Base-by-base conservation (phyloP, 2,329 filamentous ascomycete species). In the Talaromyces sp. region DNA sequence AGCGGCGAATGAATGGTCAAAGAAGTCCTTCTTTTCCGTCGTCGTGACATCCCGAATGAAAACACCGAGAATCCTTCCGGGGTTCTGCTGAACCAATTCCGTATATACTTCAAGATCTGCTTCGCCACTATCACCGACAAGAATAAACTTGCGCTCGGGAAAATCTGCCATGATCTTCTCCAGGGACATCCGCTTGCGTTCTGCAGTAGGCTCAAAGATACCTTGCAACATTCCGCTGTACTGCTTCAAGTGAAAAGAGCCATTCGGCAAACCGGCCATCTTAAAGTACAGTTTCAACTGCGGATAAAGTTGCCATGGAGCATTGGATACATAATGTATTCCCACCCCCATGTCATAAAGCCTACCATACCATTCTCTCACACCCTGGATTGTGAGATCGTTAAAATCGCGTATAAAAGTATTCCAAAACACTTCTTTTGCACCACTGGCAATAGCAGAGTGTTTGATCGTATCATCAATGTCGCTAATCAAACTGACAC, bases 301-400 rank as follows among this genome's bases (percentile, higher is more conserved):
- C 0, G 95, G 95, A 72, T 92, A 99, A 6, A 99, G 84, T 76
- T 99, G 96, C 96, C 96, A 99, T 0, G 95, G 95, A 60, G 94
- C 96, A 78, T 99, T 99, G n/a, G 95, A 99, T 69, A 97, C 96
- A 76, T 99, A 99, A 75, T 99, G 96, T 61, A 99, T 85, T 71
- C 89, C 87, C 27, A 98, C 94, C 19, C 93, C 93, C 80, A 94
- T 87, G 22, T 88, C 83, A 45, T 90, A 85, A 79, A 99, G 84
- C 22, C 83, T 83, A 40, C 83, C 87, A 74, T 98, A 99, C 94
- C 95, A 98, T 68, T 96, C 92, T 65, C 84, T 86, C 22, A 98
- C 93, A 1, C 95, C 95, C 17, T 93, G 89, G 25, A 99, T 88
- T 0, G 88, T 92, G 54, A 98, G 83, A 67, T 94, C 92, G 2